Evolutionary conservation across 306 rosid species (phyloP).

Genomic region (Sindora glabra): DNA sequence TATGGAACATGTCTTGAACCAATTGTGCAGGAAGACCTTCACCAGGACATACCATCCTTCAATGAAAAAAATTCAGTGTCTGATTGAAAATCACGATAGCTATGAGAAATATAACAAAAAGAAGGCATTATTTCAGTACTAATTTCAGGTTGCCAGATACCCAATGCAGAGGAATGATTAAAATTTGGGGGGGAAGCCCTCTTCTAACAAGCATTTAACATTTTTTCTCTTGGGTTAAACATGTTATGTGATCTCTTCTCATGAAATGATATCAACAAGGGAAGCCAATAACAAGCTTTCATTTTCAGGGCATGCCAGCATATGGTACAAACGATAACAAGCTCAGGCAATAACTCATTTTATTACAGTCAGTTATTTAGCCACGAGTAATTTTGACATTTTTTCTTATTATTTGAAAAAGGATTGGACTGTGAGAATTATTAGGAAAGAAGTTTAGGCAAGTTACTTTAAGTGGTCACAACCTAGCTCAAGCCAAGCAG

Average conservation of each 20-base stretch:
- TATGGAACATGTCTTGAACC: constrained; percentile 93
- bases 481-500: too few species aligned
- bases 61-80: background rate
- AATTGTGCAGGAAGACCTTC: constrained; percentile 89
- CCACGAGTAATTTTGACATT: background rate
- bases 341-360: background rate
- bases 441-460: background rate
- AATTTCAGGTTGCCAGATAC: background rate
- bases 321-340: background rate
- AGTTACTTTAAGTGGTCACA: too few species aligned
- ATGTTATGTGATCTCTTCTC: background rate
- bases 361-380: background rate
- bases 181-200: too few species aligned
- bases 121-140: background rate
- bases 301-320: background rate
- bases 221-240: too few species aligned
- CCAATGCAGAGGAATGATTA: background rate
- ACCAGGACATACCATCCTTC: constrained; percentile 94
- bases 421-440: too few species aligned
- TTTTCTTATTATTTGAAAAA: background rate
- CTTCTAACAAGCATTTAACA: too few species aligned
- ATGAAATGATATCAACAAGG: background rate
- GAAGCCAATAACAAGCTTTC: background rate
- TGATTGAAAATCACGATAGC: background rate
- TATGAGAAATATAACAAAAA: background rate